Percentiles rank a stretch among this genome's conserved stretches.
phyloP scores from a whole-genome alignment of 2,329 filamentous ascomycete genomes.

The Fusarium scirpi region DNA sequence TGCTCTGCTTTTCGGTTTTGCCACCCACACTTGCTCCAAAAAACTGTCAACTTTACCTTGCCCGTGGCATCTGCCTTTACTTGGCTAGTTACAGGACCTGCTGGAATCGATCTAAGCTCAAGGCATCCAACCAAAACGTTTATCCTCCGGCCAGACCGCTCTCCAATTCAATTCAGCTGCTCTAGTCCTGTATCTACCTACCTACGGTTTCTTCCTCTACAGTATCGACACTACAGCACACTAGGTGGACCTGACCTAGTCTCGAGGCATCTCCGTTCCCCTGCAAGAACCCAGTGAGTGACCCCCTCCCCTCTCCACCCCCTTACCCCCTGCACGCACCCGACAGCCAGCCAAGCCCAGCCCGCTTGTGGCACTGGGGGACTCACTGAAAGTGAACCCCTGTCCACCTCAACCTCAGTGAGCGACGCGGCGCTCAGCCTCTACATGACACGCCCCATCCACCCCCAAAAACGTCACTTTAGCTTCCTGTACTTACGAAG shows the following conservation, averaged over 20 bases:
- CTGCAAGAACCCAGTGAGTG: constrained; percentile 20
- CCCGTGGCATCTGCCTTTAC: constrained; percentile 25
- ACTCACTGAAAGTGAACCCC: constrained; percentile 22
- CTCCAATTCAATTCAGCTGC: neutral
- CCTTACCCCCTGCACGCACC: constrained; percentile 13
- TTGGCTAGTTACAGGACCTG: constrained; percentile 1
- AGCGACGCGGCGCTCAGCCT: constrained; percentile 54
- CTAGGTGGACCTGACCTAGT: constrained; percentile 30
- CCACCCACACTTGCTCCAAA: constrained; percentile 11
- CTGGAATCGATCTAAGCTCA: constrained; percentile 8
- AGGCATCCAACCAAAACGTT: constrained; percentile 24
- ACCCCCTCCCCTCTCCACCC: neutral
- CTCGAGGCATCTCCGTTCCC: constrained; percentile 39
- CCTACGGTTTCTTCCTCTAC: constrained; percentile 5
- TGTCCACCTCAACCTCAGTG: constrained; percentile 14
- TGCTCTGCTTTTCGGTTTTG: constrained; percentile 27
- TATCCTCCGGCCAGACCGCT: constrained; percentile 34
- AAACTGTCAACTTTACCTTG: constrained; percentile 1
- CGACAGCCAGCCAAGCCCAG: constrained; percentile 10
- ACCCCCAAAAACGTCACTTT: constrained; percentile 55
- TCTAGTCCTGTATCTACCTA: constrained; percentile 1
- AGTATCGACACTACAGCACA: constrained; percentile 2
- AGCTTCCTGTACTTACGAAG: constrained; percentile 51
- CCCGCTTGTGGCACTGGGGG: constrained; percentile 39
- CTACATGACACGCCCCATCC: constrained; percentile 48